Evolutionary conservation across 2,329 filamentous ascomycete species (phyloP).

Genomic region (Trichoderma sp.): DNA sequence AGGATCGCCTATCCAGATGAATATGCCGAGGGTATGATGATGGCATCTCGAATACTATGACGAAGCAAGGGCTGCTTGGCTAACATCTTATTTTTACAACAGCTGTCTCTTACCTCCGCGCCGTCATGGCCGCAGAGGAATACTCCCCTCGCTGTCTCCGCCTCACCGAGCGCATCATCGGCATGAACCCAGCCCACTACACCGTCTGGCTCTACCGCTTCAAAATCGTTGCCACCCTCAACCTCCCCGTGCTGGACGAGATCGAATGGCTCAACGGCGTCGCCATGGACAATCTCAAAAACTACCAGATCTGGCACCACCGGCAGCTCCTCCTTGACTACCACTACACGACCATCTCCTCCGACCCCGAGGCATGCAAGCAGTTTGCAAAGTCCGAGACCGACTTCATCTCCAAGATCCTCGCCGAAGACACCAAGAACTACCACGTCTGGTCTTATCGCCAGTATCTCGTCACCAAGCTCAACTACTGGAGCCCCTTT

Average conservation of each 20-base stretch:
- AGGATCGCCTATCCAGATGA: conserved; percentile 87
- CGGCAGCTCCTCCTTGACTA: conserved; percentile 63
- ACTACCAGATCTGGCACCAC: conserved; percentile 96
- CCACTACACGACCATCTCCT: conserved; percentile 52
- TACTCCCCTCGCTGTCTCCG: conserved; percentile 73
- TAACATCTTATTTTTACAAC: background rate
- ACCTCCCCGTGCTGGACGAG: conserved; percentile 66
- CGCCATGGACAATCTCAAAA: conserved; percentile 83
- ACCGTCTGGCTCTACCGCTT: conserved; percentile 98
- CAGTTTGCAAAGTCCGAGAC: conserved; percentile 64
- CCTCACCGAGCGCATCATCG: conserved; percentile 86
- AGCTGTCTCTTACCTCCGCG: conserved; percentile 90
- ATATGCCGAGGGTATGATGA: conserved; percentile 69
- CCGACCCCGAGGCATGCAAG: conserved; percentile 54
- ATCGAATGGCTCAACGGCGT: conserved; percentile 83
- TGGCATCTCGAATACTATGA: background rate
- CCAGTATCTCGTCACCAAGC: conserved; percentile 63
- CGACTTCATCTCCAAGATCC: conserved; percentile 75
- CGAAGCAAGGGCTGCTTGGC: background rate
- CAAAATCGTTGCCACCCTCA: conserved; percentile 67
- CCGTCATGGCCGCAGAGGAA: conserved; percentile 88
- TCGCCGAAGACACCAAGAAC: conserved; percentile 87
- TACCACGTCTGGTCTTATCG: conserved; percentile 98
- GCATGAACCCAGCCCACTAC: conserved; percentile 94
- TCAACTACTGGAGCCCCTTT: conserved; percentile 68